Evolutionary conservation across 192 early-diverging fungal species (phyloP).

Genomic region (Umbelopsis sp.): DNA sequence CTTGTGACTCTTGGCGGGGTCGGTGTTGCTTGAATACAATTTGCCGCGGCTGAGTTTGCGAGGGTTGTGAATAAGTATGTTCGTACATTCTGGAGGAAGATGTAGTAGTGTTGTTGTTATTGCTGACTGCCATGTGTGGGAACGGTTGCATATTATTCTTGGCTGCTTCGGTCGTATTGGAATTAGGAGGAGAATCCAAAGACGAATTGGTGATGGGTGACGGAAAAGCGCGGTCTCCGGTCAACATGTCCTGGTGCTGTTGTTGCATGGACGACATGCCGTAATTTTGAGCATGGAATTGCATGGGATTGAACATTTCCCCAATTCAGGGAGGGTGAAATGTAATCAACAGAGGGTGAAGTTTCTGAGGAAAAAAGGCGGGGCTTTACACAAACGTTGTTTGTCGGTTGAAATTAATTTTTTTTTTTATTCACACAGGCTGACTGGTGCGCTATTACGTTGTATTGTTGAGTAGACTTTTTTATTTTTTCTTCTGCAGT

Average conservation of each 20-base stretch:
- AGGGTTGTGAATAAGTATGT: neutral
- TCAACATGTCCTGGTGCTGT: slow-evolving; percentile 1
- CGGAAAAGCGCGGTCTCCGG: slow-evolving; percentile 16
- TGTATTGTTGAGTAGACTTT: neutral
- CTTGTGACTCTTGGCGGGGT: slow-evolving; percentile 2
- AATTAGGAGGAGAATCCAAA: slow-evolving; percentile 27
- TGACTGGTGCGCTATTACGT: neutral
- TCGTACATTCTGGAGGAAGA: neutral
- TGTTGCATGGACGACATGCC: slow-evolving; percentile 7
- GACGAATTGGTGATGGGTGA: slow-evolving; percentile 30
- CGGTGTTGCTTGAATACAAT: slow-evolving; percentile 15
- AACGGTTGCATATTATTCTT: slow-evolving; percentile 5
- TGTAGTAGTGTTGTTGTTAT: neutral
- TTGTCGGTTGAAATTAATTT: too few relatives aligned
- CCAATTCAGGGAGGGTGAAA: neutral
- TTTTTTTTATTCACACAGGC: too few relatives aligned
- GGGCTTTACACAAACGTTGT: neutral
- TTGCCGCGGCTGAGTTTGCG: slow-evolving; percentile 13
- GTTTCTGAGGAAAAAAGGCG: neutral
- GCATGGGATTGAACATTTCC: slow-evolving; percentile 14
- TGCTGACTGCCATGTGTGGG: neutral
- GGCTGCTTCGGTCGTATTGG: neutral
- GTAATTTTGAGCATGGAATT: slow-evolving; percentile 10
- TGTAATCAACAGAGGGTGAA: too few relatives aligned
- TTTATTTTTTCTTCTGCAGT: too few relatives aligned